Evolutionary conservation across 345 rosid species (phyloP), one percentile per base, ranked within the genome.

Genomic region (Cardamine chenopodiifolia): DNA sequence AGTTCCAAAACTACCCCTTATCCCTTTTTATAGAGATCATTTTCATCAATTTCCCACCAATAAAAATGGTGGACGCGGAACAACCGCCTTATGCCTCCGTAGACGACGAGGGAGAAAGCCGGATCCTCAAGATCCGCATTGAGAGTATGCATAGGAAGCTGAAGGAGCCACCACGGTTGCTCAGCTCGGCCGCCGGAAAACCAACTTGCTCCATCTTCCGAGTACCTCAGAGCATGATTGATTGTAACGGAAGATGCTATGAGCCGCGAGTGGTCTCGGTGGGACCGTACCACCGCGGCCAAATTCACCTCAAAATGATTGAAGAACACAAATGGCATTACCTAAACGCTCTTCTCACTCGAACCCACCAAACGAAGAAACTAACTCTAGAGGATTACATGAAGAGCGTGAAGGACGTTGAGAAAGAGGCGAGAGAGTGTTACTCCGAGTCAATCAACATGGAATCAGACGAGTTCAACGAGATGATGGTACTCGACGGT

Each of bases 241-340:
- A 86, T 8, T 66, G 77, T 50, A 89, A 91, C 73, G 88, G 88
- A 14, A 78, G 54, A 81, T 83, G 77, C 48, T 91, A 91, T 26
- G 83, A 80, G 63, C 96, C 97, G 13, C 87, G 82, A 10, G 84
- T 86, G 7, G 91, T 89, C 71, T 89, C 97, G 1, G 72, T 91
- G 0, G 97, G 97, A 5, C 97, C 97, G 1, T 87, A 84, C 62
- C 95, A 91, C 82, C 74, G 78, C 3, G 87, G 87, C 12, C 44
- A 85, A 34, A 35, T 72, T 0, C 80, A 82, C 1, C 84, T 89
- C 18, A 48, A 57, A 42, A 89, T 91, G 89, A 88, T 91, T 18
- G 88, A 91, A 66, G 93, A 91, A 77, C 97, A 91, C 78, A 91
- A 91, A 64, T 91, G 97, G 93, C 76, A 72, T 15, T 91, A 89